Percentiles rank a stretch among this genome's conserved stretches.
Evolutionary conservation across 164 flowering plant species (phyloP).

Genomic region (Berberis vulgaris): DNA sequence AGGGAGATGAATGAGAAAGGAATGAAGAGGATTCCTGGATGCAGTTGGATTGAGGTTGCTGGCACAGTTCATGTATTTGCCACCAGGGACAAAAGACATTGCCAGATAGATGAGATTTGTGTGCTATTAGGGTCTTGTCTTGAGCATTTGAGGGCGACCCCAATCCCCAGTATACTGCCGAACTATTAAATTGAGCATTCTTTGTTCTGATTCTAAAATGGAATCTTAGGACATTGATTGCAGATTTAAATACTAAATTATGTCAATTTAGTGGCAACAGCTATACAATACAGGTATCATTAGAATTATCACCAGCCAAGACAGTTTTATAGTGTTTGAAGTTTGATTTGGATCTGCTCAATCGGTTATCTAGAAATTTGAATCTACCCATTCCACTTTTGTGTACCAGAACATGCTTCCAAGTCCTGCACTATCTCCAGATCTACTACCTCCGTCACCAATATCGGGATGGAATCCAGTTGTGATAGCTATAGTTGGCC

Average conservation of each 20-base stretch:
- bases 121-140: conserved; percentile 18
- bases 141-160: conserved; percentile 23
- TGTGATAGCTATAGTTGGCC: conserved; percentile 17
- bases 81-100: conserved; percentile 38
- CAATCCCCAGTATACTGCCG: conserved; percentile 37
- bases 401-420: conserved; percentile 11
- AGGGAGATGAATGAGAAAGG: conserved; percentile 54
- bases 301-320: conserved; percentile 10
- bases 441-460: not conserved
- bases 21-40: conserved; percentile 52
- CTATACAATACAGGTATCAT: not conserved
- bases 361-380: no score
- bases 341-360: no score
- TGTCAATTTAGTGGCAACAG: not conserved
- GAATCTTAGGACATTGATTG: not conserved
- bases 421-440: conserved; percentile 7
- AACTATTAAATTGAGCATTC: conserved; percentile 25
- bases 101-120: conserved; percentile 29
- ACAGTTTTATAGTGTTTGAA: not conserved
- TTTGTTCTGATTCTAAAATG: not conserved
- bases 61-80: conserved; percentile 48
- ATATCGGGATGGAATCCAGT: conserved; percentile 15
- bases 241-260: not conserved
- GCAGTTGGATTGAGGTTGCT: conserved; percentile 74
- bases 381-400: not conserved